These are phyloP conservation scores for Ceratobasidium papillatum DNA, from an alignment of 1,284 basidiomycete species.

Conservation along the genomic window DNA sequence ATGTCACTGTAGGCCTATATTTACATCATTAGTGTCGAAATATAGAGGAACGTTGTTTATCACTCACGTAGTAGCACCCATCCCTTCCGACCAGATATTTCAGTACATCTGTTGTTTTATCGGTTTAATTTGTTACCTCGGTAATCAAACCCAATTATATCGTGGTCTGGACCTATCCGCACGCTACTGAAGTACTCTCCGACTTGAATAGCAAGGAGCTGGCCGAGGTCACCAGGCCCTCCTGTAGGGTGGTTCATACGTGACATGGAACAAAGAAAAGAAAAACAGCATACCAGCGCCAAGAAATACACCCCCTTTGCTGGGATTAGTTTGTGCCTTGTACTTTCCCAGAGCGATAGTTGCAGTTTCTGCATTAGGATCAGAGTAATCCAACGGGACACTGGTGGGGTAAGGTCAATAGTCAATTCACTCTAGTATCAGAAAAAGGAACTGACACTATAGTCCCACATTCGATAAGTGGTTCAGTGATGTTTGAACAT, in stretches of 20 bases:
- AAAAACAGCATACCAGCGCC: background rate
- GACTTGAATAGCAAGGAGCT: background rate
- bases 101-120: background rate
- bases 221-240: conserved; percentile 25
- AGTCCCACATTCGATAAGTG: conserved; percentile 11
- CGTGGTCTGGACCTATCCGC: conserved; percentile 13
- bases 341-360: conserved; percentile 12
- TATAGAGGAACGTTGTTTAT: too few species aligned
- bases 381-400: conserved; percentile 10
- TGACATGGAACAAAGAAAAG: background rate
- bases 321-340: conserved; percentile 6
- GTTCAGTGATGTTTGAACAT: background rate
- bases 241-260: background rate
- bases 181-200: conserved; percentile 3
- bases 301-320: conserved; percentile 17
- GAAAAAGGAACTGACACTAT: background rate
- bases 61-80: conserved; percentile 19
- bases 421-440: too few species aligned
- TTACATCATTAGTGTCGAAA: too few species aligned
- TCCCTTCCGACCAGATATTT: background rate
- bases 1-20: conserved; percentile 52
- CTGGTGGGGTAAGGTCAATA: background rate
- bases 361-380: conserved; percentile 6
- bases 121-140: background rate
- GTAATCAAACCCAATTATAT: conserved; percentile 29